Conservation (phyloP, 208 protist species). For the Trypanosoma platydactyli region DNA sequence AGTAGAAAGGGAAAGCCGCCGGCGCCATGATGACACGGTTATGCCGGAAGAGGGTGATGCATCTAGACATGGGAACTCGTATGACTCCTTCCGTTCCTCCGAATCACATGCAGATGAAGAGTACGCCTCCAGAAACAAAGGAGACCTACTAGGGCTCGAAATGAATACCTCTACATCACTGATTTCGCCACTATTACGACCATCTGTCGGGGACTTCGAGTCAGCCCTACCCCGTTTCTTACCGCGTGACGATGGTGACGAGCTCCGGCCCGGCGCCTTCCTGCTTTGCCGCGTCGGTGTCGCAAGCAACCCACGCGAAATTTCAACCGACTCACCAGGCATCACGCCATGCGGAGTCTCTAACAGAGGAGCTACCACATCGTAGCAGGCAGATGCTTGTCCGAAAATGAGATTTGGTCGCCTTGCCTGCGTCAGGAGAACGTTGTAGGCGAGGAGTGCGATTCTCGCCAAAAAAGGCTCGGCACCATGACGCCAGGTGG, state of each 20-base stretch:
- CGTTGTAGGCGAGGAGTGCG: constrained; percentile 63
- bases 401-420: constrained; percentile 76
- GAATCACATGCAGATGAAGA: constrained; percentile 27
- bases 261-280: neutral
- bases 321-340: constrained; percentile 20
- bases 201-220: neutral
- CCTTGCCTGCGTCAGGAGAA: constrained; percentile 49
- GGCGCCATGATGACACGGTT: constrained; percentile 17
- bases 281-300: neutral
- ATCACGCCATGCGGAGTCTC: constrained; percentile 27
- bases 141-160: constrained; percentile 60
- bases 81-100: constrained; percentile 2
- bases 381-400: constrained; percentile 80
- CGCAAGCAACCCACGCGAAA: neutral
- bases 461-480: constrained; percentile 63
- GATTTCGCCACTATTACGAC: too few species aligned
- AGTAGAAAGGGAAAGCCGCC: constrained; percentile 14
- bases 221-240: constrained; percentile 11
- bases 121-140: constrained; percentile 60
- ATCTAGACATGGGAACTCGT: constrained; percentile 6
- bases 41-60: constrained; percentile 9
- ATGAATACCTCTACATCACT: constrained; percentile 66
- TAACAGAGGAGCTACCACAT: constrained; percentile 49
- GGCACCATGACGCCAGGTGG: constrained; percentile 55
- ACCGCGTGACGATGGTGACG: neutral